A percentile compares a stretch with the other conserved stretches of the same genome.
phyloP scores from a whole-genome alignment of 495 filamentous ascomycete genomes.

The Cetradonia linearis region DNA sequence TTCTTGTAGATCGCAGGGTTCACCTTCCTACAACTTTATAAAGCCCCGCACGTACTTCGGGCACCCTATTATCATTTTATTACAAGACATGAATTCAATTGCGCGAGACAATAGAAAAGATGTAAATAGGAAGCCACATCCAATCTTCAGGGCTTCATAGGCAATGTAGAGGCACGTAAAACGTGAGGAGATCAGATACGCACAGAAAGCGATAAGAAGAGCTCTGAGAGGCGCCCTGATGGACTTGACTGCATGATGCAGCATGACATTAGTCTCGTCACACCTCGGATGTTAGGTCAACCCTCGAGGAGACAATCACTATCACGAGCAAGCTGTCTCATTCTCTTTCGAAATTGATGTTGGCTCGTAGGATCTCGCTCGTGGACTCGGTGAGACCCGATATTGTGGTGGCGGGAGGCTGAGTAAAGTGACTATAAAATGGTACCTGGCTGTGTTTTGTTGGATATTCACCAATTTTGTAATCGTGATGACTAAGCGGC shows the following conservation, averaged over 20 bases:
- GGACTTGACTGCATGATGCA: constrained; percentile 5
- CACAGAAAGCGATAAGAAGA: not conserved
- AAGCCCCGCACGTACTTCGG: not conserved
- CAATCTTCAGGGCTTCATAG: not conserved
- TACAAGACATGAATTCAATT: not conserved
- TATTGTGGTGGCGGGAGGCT: not conserved
- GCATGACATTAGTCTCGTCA: not conserved
- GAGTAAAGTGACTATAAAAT: not conserved
- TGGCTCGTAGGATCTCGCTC: not conserved
- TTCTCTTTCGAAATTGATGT: not conserved
- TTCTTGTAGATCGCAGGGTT: constrained; percentile 3
- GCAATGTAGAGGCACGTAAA: not conserved
- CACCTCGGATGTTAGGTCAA: not conserved
- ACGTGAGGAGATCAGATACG: not conserved
- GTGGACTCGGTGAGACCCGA: not conserved
- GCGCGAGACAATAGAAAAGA: not conserved
- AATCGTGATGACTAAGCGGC: constrained; percentile 1
- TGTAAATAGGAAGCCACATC: not conserved
- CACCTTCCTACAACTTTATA: not conserved
- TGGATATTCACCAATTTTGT: not conserved
- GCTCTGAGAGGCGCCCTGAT: constrained; percentile 1
- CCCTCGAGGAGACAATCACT: not conserved
- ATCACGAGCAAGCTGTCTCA: not conserved
- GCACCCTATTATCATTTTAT: not conserved
- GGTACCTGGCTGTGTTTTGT: constrained; percentile 6